phyloP scores from a whole-genome alignment of 305 asterid species.

The Fraxinus floribunda region DNA sequence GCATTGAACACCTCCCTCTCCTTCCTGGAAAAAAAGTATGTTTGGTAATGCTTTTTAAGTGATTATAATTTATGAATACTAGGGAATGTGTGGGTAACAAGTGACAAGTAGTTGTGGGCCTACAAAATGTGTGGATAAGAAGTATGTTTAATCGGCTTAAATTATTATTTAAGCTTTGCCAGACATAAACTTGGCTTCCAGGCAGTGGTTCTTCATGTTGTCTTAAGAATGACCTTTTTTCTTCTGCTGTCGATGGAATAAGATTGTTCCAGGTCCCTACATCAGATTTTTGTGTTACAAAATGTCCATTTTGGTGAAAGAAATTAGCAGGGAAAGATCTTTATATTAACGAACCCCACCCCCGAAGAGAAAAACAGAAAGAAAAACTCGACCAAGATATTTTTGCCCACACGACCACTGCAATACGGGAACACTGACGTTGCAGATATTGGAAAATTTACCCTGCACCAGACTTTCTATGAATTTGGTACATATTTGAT shows the following conservation, averaged over 20 bases:
- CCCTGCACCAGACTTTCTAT: neutral
- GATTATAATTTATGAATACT: neutral
- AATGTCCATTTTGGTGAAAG: neutral
- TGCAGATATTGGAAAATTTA: neutral
- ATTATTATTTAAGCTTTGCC: neutral
- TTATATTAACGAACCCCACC: neutral
- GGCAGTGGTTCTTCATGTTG: neutral
- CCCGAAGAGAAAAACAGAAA: neutral
- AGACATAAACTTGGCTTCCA: neutral
- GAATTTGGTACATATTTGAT: neutral
- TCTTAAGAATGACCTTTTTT: neutral
- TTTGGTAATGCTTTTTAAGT: neutral
- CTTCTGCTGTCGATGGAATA: neutral
- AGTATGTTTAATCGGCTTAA: neutral
- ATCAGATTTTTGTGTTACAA: neutral
- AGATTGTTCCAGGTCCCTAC: neutral
- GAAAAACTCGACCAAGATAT: neutral
- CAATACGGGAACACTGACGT: neutral
- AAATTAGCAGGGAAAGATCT: neutral
- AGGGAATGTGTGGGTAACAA: neutral
- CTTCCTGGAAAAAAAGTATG: neutral
- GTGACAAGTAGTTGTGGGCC: neutral
- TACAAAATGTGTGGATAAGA: too few species aligned
- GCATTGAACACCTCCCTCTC: neutral
- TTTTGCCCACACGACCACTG: neutral